Evolutionary conservation across 345 rosid genomes (phyloP), one percentile per base, ranked within the genome.

Genomic region (Erodium maritimum): DNA sequence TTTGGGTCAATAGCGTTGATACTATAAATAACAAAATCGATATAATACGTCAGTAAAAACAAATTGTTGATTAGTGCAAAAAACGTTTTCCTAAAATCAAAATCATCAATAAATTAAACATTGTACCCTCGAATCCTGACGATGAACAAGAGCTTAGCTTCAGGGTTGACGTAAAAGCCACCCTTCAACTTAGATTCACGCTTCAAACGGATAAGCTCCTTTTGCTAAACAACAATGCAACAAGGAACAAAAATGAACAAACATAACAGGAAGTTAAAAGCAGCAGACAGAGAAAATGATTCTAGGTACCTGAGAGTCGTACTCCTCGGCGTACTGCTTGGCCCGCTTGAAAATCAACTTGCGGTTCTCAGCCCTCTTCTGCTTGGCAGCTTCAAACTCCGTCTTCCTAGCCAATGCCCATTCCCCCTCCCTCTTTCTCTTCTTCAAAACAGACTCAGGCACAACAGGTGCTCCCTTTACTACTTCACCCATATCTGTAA

Each of bases 141-240:
- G 55, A 88, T 84, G 59, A 86, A 91, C 72, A 91, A 34, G 1
- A 86, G 86, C 73, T 86, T 91, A 12, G 96, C 87, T 69, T 91
- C 96, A 18, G 98, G 96, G 34, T 80, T 79, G 17, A 88, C 98
- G 75, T 91, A 91, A 66, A 88, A 91, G 1, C 90, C 93, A 5
- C 97, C 96, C 57, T 88, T 85, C 60, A 88, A 65, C 69, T 82
- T 88, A 0, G 97, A 96, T 71, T 85, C 91, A 0, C 96, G 79
- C 73, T 88, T 91, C 84, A 88, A 64, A 2, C 17, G 33, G 55
- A 88, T 82, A 63, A 86, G 61, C 65, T 88, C 86, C 62, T 65
- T 80, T 58, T 88, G 90, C 91, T 82, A 58, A 19, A 53, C 17
- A 21, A 25, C 33, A 25, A 25, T 25, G 33, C 3, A 25, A 25